These are phyloP conservation scores for Coemansia sp. DNA, from an alignment of 192 early-diverging fungal genomes.

Conservation along the genomic window DNA sequence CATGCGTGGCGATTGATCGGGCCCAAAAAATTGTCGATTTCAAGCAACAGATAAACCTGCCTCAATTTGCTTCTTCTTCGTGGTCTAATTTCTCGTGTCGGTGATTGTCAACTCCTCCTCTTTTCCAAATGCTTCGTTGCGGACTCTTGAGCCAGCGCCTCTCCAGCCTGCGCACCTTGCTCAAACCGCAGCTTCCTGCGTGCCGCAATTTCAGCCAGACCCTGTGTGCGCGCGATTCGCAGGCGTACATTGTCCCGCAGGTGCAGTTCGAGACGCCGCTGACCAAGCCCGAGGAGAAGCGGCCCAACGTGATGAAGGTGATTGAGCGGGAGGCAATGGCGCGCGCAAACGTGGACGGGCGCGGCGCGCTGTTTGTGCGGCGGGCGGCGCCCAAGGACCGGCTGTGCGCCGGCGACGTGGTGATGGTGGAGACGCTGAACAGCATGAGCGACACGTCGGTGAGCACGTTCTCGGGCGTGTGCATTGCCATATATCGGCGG, in stretches of 20 bases:
- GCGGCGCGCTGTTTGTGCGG: slow-evolving; percentile 60
- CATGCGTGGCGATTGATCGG: background rate
- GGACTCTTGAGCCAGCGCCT: slow-evolving; percentile 9
- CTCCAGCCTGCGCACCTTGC: background rate
- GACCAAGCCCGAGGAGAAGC: slow-evolving; percentile 30
- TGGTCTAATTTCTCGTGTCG: background rate
- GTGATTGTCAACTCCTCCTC: background rate
- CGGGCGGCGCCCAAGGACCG: slow-evolving; percentile 55
- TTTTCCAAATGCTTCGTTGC: slow-evolving; percentile 4
- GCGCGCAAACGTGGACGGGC: slow-evolving; percentile 56
- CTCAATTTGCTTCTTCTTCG: too few species aligned
- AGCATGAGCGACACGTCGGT: slow-evolving; percentile 47
- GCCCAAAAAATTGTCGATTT: background rate
- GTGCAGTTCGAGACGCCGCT: slow-evolving; percentile 47
- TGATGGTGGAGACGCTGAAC: slow-evolving; percentile 66
- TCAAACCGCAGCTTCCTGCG: background rate
- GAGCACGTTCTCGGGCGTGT: slow-evolving; percentile 66
- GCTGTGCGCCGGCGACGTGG: slow-evolving; percentile 57
- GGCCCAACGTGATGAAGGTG: slow-evolving; percentile 62
- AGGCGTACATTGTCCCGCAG: slow-evolving; percentile 45
- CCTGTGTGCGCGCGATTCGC: background rate
- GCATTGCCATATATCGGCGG: slow-evolving; percentile 68
- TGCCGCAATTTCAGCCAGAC: slow-evolving; percentile 6
- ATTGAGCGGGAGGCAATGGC: slow-evolving; percentile 60
- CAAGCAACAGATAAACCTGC: too few species aligned